Conservation (phyloP, 2,329 filamentous ascomycete genomes). For the Nigrospora oryzae region DNA sequence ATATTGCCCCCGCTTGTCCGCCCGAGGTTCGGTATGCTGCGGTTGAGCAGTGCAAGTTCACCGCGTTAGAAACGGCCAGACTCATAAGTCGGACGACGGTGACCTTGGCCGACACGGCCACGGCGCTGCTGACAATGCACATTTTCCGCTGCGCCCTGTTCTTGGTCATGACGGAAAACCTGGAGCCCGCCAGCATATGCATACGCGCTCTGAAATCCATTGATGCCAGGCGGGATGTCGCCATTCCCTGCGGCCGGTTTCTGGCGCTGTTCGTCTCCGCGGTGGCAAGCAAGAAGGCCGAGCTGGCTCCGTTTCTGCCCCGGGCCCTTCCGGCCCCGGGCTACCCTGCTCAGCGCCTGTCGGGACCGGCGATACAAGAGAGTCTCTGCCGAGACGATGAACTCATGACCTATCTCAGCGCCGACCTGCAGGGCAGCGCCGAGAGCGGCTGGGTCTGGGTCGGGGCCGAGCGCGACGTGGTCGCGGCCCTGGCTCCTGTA, state of each 20-base stretch:
- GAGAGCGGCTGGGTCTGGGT: slow-evolving; percentile 81
- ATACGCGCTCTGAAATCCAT: slow-evolving; percentile 65
- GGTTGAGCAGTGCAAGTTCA: slow-evolving; percentile 66
- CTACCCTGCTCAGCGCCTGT: slow-evolving; percentile 11
- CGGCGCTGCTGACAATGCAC: slow-evolving; percentile 70
- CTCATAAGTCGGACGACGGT: slow-evolving; percentile 60
- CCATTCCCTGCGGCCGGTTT: slow-evolving; percentile 71
- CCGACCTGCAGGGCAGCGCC: slow-evolving; percentile 73
- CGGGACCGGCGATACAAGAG: slow-evolving; percentile 21
- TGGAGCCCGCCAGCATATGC: slow-evolving; percentile 63
- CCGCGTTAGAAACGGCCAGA: slow-evolving; percentile 69
- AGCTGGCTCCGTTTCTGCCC: slow-evolving; percentile 27
- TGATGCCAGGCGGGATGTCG: slow-evolving; percentile 62
- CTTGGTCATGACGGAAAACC: slow-evolving; percentile 66
- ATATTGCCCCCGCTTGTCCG: slow-evolving; percentile 66
- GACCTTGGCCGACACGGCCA: slow-evolving; percentile 58
- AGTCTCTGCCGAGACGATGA: slow-evolving; percentile 64
- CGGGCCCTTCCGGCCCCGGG: slow-evolving; percentile 12
- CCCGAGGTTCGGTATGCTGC: slow-evolving; percentile 59
- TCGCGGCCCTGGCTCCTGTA: slow-evolving; percentile 15
- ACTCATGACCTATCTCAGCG: slow-evolving; percentile 76
- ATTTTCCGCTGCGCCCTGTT: slow-evolving; percentile 82
- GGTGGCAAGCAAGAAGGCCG: slow-evolving; percentile 47
- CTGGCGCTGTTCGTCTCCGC: slow-evolving; percentile 71
- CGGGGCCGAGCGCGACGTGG: slow-evolving; percentile 42